Conservation (phyloP, 441 rosid genomes). For the Pelargonium myrrhifolium region DNA sequence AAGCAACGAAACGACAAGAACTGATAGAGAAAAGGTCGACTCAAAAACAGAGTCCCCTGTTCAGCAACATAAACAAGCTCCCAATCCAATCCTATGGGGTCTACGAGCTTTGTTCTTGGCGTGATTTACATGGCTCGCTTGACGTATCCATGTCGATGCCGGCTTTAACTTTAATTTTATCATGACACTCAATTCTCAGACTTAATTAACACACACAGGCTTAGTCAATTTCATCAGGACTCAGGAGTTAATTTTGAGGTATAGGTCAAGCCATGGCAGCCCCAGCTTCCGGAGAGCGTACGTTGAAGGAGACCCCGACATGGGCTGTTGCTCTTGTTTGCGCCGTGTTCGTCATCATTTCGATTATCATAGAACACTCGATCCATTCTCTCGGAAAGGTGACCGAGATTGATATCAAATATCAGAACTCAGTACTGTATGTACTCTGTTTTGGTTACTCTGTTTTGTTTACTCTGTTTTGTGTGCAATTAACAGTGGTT, state of each 20-base stretch:
- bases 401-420: not conserved
- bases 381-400: constrained; percentile 29
- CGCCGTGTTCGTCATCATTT: constrained; percentile 30
- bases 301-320: constrained; percentile 33
- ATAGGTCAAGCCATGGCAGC: constrained; percentile 17
- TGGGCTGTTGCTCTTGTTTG: constrained; percentile 36
- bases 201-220: not conserved
- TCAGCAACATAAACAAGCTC: not conserved
- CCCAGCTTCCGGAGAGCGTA: constrained; percentile 18
- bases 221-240: not conserved
- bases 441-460: not conserved
- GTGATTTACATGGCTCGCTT: not conserved
- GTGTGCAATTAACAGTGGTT: constrained; percentile 19
- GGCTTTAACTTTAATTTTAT: not conserved
- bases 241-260: too few relatives aligned
- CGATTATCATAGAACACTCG: constrained; percentile 25
- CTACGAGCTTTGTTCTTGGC: not conserved
- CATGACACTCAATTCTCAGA: not conserved
- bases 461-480: not conserved
- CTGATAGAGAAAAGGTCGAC: not conserved
- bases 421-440: too few relatives aligned
- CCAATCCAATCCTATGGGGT: not conserved
- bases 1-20: not conserved
- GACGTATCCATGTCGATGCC: not conserved
- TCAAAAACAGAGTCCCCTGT: not conserved